Evolutionary conservation across 2,329 filamentous ascomycete genomes (phyloP), one percentile per base, ranked within the genome.

Genomic region (Pseudogymnoascus pannorum): DNA sequence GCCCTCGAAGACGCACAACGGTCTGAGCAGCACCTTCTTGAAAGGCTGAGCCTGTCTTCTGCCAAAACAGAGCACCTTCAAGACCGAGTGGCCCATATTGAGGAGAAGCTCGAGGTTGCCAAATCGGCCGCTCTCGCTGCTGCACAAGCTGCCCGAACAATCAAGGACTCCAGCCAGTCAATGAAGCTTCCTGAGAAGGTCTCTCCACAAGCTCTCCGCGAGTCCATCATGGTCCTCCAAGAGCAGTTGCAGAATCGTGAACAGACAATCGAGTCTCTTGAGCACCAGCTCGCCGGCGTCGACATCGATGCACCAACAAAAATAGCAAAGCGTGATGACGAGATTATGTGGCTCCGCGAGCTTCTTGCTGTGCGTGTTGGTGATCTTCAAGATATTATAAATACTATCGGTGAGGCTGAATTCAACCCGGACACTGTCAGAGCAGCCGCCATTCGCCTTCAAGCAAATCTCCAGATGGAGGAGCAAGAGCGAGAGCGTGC

Each of bases 381-480:
- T 59, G 95, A 99, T 73, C 81, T 99, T 4, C 88, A 93, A 67
- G 94, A 99, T 72, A 91, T 99, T 64, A 93, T 97, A 71, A 82
- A 82, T 58, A 87, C 89, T 5, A 80, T 97, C 26, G 87, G 88
- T 2, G 81, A 86, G 64, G 87, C 92, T 4, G 78, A 81, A 24
- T 94, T 90, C 72, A 87, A 97, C 73, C 84, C 85, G 62, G 85
- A 91, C 64, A 82, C 84, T 5, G 89, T 97, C 65, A 90, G 89
- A 68, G 92, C 97, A 72, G 92, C 92, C 5, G 90, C 91, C 35
- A 97, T 97, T 68, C 88, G 94, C 60, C 86, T 99, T 64, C 91
- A 91, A 72, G 91, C 94, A 12, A 97, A 96, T 70, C 80, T 99
- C 35, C 91, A 97, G 72, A 99, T 99, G 94, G 93, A 99, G 74